A percentile compares a stretch with the other conserved stretches of the same genome.
Evolutionary conservation across 306 rosid species (phyloP).

Genomic region (Elaeagnus macrophylla): DNA sequence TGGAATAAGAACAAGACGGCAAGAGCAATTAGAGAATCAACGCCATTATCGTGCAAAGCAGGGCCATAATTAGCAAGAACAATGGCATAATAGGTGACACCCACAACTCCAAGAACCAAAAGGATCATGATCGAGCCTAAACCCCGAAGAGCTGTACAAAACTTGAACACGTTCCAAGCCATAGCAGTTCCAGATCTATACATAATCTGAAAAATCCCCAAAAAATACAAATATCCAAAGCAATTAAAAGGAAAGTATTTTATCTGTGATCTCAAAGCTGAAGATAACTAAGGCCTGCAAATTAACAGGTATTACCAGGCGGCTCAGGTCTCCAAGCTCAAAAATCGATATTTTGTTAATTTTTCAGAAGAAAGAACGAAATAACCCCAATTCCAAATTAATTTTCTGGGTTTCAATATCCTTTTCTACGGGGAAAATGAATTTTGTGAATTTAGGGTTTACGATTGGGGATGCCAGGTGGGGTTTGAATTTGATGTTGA

Average conservation of each 20-base stretch:
- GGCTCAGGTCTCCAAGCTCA: background rate
- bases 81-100: slow-evolving; percentile 91
- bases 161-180: slow-evolving; percentile 99
- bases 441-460: slow-evolving; percentile 9
- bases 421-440: background rate
- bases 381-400: background rate
- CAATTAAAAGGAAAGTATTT: background rate
- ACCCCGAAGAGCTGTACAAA: slow-evolving; percentile 92
- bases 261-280: background rate
- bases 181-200: slow-evolving; percentile 97
- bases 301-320: slow-evolving; percentile 7
- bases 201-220: slow-evolving; percentile 33
- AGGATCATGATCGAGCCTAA: slow-evolving; percentile 97
- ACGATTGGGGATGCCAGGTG: slow-evolving; percentile 5
- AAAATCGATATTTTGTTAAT: background rate
- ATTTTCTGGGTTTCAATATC: background rate
- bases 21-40: slow-evolving; percentile 55
- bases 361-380: slow-evolving; percentile 1
- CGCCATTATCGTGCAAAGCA: slow-evolving; percentile 58
- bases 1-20: slow-evolving; percentile 82
- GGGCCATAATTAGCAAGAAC: slow-evolving; percentile 90
- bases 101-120: slow-evolving; percentile 91
- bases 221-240: slow-evolving; percentile 5
- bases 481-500: slow-evolving; percentile 6
- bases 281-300: slow-evolving; percentile 9